Conservation (phyloP, 2,329 filamentous ascomycete genomes). For the Penicillium sclerotigenum region DNA sequence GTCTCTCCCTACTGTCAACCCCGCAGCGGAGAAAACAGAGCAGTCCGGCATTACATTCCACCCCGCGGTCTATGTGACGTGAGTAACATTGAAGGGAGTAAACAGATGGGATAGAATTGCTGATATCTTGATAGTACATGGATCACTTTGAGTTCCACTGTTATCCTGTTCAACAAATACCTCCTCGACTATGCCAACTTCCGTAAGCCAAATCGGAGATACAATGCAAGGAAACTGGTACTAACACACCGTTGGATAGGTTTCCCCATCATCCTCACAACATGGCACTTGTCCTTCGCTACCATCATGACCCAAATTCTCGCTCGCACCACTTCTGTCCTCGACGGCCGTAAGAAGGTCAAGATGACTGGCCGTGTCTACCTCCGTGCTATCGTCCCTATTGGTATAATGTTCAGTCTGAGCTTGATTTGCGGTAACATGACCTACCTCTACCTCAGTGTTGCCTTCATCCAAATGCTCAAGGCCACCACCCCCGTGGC, state of each 20-base stretch:
- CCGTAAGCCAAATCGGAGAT: slow-evolving; percentile 53
- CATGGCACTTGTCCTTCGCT: slow-evolving; percentile 92
- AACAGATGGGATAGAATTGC: not conserved
- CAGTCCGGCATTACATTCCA: slow-evolving; percentile 66
- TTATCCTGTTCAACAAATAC: slow-evolving; percentile 99
- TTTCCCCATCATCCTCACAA: slow-evolving; percentile 69
- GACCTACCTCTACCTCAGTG: slow-evolving; percentile 91
- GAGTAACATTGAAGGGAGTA: slow-evolving; percentile 19
- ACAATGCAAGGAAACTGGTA: not conserved
- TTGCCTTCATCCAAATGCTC: slow-evolving; percentile 85
- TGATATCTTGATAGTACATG: slow-evolving; percentile 61
- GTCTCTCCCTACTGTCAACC: slow-evolving; percentile 78
- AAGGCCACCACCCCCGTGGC: slow-evolving; percentile 92
- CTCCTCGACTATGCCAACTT: slow-evolving; percentile 84
- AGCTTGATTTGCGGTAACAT: slow-evolving; percentile 95
- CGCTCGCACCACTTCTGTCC: slow-evolving; percentile 80
- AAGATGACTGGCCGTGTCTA: slow-evolving; percentile 97
- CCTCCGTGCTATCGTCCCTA: slow-evolving; percentile 83
- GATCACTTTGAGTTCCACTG: slow-evolving; percentile 88
- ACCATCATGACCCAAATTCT: slow-evolving; percentile 92
- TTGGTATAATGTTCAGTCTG: slow-evolving; percentile 92
- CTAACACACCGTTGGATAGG: slow-evolving; percentile 28
- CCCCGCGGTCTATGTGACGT: slow-evolving; percentile 80
- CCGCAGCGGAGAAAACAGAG: slow-evolving; percentile 63
- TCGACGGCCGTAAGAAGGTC: slow-evolving; percentile 91